Evolutionary conservation across 352 stramenopile genomes (phyloP), one percentile per base, ranked within the genome.

Genomic region (Peronospora farinosa): DNA sequence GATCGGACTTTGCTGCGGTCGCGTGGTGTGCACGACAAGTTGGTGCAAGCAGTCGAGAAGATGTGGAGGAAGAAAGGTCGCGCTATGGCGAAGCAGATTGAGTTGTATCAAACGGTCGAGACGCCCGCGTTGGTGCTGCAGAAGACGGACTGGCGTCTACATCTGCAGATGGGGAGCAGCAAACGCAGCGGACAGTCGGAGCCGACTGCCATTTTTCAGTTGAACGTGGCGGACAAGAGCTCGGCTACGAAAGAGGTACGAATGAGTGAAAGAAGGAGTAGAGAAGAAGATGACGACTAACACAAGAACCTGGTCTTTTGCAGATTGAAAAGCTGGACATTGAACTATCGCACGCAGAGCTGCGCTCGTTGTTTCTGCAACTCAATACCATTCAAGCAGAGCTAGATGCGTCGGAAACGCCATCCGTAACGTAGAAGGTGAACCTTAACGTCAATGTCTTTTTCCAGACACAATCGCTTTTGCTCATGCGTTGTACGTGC

Each of bases 21-120:
- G 4, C 42, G 37, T 1, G 65, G 63, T 3, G 53, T 75, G 5
- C 40, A 65, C 1, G 35, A 57, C 1, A 51, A 63, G 4, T 72
- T 78, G 16, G 47, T 65, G 12, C 35, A 43, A 23, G 36, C 57
- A 2, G 19, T 85, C 11, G 72, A 84, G 33, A 76, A 80, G 52
- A 47, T 64, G 37, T 88, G 77, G 77, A 71, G 63, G 36, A 85
- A 88, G 60, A 84, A 80, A 53, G 69, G 74, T 10, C 17, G 25
- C 4, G 25, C 46, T 45, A 15, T 60, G 31, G 52, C 28, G 1
- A 23, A 13, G 38, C 48, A 60, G 27, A 57, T 65, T 15, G 57
- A 38, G 12, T 31, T 37, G n/a, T 25, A 35, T 9, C 30, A 50
- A 13, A 2, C 15, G 7, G 32, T 53, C 0, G 58, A 54, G 35